phyloP scores from a whole-genome alignment of 345 rosid genomes.

The Citrus cavaleriei region DNA sequence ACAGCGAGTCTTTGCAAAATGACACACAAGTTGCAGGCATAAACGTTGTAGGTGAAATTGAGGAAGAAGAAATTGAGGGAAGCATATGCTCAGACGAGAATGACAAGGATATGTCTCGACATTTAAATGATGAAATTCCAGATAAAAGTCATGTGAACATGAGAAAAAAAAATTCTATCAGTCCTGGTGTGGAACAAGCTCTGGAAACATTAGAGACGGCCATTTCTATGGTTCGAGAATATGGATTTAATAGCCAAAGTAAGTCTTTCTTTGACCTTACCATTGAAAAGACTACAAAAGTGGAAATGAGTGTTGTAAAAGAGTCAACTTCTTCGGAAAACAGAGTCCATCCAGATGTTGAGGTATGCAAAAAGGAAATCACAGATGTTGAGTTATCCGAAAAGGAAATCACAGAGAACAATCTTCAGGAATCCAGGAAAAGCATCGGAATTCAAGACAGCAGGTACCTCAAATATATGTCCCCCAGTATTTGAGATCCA shows the following conservation, averaged over 20 bases:
- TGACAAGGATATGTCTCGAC: constrained; percentile 1
- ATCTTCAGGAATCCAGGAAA: constrained; percentile 28
- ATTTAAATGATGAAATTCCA: constrained; percentile 5
- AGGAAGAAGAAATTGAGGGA: constrained; percentile 50
- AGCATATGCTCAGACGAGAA: constrained; percentile 16
- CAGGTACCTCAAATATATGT: constrained; percentile 29
- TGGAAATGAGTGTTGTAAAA: constrained; percentile 15
- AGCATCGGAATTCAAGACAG: constrained; percentile 22
- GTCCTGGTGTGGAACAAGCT: constrained; percentile 74
- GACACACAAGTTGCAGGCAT: constrained; percentile 10
- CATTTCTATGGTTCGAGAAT: constrained; percentile 47
- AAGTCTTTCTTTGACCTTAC: constrained; percentile 23
- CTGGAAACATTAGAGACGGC: constrained; percentile 69
- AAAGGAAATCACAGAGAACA: constrained; percentile 29
- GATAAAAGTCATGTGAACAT: constrained; percentile 17
- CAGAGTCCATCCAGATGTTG: constrained; percentile 20
- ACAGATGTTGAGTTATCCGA: neutral
- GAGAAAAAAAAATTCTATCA: constrained; percentile 33
- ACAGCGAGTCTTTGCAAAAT: constrained; percentile 13
- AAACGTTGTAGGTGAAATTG: constrained; percentile 46
- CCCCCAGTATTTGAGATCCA: neutral
- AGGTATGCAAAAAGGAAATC: constrained; percentile 3
- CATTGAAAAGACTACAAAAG: constrained; percentile 30
- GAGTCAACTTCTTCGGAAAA: constrained; percentile 18
- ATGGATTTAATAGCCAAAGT: constrained; percentile 26